Base-by-base conservation (phyloP, 73 alveolate species). In the Stentor coeruleus region DNA sequence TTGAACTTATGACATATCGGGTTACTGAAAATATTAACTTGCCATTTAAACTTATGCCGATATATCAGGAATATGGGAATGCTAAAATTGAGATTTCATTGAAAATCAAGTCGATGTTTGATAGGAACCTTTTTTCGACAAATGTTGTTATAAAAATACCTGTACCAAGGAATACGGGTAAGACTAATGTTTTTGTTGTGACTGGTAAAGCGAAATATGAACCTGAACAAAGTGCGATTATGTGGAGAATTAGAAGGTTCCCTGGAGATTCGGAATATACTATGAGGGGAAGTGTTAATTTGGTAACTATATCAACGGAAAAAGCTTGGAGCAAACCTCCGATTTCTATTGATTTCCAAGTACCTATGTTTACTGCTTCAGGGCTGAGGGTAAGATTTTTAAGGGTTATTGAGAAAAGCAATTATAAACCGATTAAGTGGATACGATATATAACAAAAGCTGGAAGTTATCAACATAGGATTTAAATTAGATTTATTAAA, bases 231-330 rank as follows among this genome's bases (percentile, higher is more conserved):
- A 98, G 95, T 76, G 94, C 95, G 72, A 89, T 96, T 91, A 91
- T 92, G 57, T 97, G 99, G 99, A 90, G 96, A 38, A 90, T 97
- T 76, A 97, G 95, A 86, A 92, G 92, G 81, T 97, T 97, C 93
- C 97, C 96, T 28, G 72, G 99, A 3, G 92, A 97, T 84, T 95
- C 95, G 89, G 99, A 97, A 86, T 93, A 85, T 88, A 85, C 91
- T 82, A 94, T 97, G 98, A 93, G 95, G 59, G 98, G 98, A 0
- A 89, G 88, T 41, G 96, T 97, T 88, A 98, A 96, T 30, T 91
- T 97, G 80, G n/a, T n/a, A n/a, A n/a, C n/a, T n/a, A 88, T 95
- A 4, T 93, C 88, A 73, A 89, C 91, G 31, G 98, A 55, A 84
- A 93, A 91, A 60, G 87, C 86, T 80, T 89, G 81, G 85, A 33